A percentile compares a stretch with the other conserved stretches of the same genome.
phyloP scores from a whole-genome alignment of 2,329 filamentous ascomycete species.

The Colletotrichum chlorophyti region DNA sequence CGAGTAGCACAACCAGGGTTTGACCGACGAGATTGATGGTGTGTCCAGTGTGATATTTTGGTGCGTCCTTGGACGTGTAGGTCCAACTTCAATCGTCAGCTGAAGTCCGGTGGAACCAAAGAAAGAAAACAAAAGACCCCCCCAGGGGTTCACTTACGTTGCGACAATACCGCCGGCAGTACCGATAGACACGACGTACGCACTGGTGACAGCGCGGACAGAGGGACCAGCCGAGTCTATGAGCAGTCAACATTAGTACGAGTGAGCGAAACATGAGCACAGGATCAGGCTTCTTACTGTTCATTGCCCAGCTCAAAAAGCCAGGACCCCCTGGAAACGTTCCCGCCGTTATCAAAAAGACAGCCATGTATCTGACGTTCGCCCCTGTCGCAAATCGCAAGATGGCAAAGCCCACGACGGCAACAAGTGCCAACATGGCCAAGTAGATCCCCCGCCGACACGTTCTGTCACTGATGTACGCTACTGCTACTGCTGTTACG shows the following conservation, averaged over 20 bases:
- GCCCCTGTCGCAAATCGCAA: conserved; percentile 50
- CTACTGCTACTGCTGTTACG: conserved; percentile 45
- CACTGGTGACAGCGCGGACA: conserved; percentile 61
- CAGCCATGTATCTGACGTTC: conserved; percentile 57
- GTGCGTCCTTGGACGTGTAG: conserved; percentile 53
- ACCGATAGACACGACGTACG: conserved; percentile 61
- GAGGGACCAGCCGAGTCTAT: conserved; percentile 62
- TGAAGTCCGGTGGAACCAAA: no score
- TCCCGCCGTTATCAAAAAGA: conserved; percentile 62
- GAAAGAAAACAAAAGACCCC: conserved; percentile 10
- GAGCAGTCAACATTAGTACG: no score
- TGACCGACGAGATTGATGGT: conserved; percentile 64
- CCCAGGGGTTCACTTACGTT: conserved; percentile 45
- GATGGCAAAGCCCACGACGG: conserved; percentile 58
- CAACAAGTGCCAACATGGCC: conserved; percentile 46
- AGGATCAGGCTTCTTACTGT: conserved; percentile 46
- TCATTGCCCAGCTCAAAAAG: conserved; percentile 64
- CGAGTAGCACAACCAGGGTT: conserved; percentile 49
- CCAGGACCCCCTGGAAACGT: conserved; percentile 65
- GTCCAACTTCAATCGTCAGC: conserved; percentile 51
- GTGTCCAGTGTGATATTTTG: conserved; percentile 56
- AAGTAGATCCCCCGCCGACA: conserved; percentile 48
- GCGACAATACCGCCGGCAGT: conserved; percentile 64
- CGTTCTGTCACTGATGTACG: conserved; percentile 46
- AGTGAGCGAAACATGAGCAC: no score